These are phyloP conservation scores for Daldinia caldariorum DNA, from an alignment of 495 filamentous ascomycete genomes.

Conservation along the genomic window DNA sequence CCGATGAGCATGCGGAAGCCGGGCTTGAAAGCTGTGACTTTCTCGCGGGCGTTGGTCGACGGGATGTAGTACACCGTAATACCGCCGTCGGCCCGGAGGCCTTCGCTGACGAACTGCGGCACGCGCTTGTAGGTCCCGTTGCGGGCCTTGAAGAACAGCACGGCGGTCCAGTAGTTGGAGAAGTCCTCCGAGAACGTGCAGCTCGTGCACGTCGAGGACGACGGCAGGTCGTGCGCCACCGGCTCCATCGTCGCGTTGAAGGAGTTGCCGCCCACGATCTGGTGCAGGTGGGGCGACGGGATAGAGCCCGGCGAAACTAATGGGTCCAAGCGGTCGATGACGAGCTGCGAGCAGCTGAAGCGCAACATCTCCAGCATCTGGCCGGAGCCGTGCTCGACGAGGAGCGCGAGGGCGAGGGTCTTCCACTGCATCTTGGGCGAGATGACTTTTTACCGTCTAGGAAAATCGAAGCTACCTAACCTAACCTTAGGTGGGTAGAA, in stretches of 20 bases:
- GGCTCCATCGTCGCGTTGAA: slow-evolving; percentile 51
- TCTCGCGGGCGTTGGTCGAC: slow-evolving; percentile 33
- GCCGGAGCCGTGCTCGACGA: slow-evolving; percentile 46
- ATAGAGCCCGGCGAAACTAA: slow-evolving; percentile 67
- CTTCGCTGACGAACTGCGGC: slow-evolving; percentile 51
- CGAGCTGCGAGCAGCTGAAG: slow-evolving; percentile 55
- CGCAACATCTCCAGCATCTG: slow-evolving; percentile 50
- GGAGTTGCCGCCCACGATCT: slow-evolving; percentile 55
- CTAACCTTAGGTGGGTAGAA: slow-evolving; percentile 13
- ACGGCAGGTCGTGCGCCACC: slow-evolving; percentile 40
- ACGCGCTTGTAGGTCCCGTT: slow-evolving; percentile 57
- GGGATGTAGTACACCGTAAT: slow-evolving; percentile 58
- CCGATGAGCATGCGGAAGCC: slow-evolving; percentile 78
- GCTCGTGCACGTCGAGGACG: slow-evolving; percentile 47
- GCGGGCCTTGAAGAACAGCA: slow-evolving; percentile 53
- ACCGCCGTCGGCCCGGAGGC: slow-evolving; percentile 49
- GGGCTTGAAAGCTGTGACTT: slow-evolving; percentile 68
- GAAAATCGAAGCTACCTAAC: slow-evolving; percentile 27
- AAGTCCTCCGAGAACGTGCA: slow-evolving; percentile 52
- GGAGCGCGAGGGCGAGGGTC: slow-evolving; percentile 48
- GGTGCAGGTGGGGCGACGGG: slow-evolving; percentile 53
- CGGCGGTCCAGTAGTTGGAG: slow-evolving; percentile 56
- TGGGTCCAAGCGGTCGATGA: slow-evolving; percentile 71
- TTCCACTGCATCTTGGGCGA: slow-evolving; percentile 53
- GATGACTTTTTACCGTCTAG: slow-evolving; percentile 33